phyloP scores from a whole-genome alignment of 768 basidiomycete genomes.

The Mycena metata region DNA sequence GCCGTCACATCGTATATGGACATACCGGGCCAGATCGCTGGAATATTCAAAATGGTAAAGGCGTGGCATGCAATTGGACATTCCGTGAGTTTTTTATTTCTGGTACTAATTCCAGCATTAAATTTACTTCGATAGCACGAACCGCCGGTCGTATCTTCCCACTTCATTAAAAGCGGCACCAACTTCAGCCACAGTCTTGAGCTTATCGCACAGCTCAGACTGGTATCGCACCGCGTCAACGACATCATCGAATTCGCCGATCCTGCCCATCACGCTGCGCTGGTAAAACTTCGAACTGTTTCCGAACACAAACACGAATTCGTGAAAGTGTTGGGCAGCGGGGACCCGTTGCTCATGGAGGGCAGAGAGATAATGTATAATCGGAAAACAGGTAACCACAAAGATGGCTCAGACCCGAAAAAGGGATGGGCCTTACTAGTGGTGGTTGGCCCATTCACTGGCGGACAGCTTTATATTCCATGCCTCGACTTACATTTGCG shows the following conservation, averaged over 20 bases:
- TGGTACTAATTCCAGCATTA: no score
- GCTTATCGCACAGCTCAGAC: neutral
- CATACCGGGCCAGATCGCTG: no score
- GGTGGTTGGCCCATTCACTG: slow-evolving; percentile 3
- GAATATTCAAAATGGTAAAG: no score
- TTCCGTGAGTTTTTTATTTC: no score
- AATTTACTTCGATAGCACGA: no score
- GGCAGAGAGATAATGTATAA: slow-evolving; percentile 13
- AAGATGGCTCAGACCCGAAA: neutral
- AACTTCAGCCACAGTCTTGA: neutral
- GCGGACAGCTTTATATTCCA: slow-evolving; percentile 30
- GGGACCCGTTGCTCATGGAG: slow-evolving; percentile 17
- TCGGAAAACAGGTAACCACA: neutral
- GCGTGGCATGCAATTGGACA: slow-evolving; percentile 8
- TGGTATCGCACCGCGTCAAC: slow-evolving; percentile 4
- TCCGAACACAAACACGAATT: neutral
- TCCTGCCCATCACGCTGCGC: neutral
- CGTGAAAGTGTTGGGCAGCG: neutral
- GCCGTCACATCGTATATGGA: neutral
- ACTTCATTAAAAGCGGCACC: neutral
- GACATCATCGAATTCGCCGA: neutral
- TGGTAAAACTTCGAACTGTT: neutral
- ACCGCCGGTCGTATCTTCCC: neutral
- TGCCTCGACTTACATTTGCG: no score
- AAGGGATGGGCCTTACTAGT: neutral